Evolutionary conservation across 345 rosid species (phyloP), one percentile per base, ranked within the genome.

Genomic region (Citrus sp.): DNA sequence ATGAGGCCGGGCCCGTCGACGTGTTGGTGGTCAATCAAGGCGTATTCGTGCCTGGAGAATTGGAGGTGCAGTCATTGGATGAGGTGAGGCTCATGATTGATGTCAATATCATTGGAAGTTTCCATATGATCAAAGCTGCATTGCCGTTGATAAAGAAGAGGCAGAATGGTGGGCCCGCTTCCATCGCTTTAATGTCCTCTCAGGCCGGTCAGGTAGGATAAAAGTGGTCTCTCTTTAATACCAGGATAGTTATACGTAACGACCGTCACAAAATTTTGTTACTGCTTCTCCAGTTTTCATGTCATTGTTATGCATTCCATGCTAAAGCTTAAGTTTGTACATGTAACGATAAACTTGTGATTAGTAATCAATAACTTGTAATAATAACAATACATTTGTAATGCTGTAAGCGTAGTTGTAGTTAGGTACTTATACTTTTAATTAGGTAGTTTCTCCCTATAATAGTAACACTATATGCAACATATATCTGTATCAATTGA

Each of bases 1-100:
- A 76, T 2, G 89, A 83, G 37, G 92, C 98, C 0, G 98, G 90
- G 1, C 87, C 88, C 28, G 80, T 95, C 46, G 97, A 95, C 77
- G 92, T 95, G 28, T 78, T 95, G 86, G 78, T 93, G 6, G 97
- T 95, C 42, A 95, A 93, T 55, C 95, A 93, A 70, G 98, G 98
- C 1, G 88, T 93, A 76, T 91, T 89, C 69, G 14, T 76, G n/a
- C 81, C 95, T 0, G 83, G 70, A 77, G 99, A 91, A 83, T 85
- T 93, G 42, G 93, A 85, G 77, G 83, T 72, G 46, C 94, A 89
- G 85, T 88, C 77, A 18, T 80, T 86, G 82, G 94, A 91, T 58
- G 96, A 89, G 88, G 82, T 93, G n/a, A 90, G 72, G 86, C 87
- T 87, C 82, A 91, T 91, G 85, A 76, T 95, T 35, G 98, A 95